Evolutionary conservation across 306 rosid species (phyloP), one percentile per base, ranked within the genome.

Genomic region (Elaeagnus macrophylla): DNA sequence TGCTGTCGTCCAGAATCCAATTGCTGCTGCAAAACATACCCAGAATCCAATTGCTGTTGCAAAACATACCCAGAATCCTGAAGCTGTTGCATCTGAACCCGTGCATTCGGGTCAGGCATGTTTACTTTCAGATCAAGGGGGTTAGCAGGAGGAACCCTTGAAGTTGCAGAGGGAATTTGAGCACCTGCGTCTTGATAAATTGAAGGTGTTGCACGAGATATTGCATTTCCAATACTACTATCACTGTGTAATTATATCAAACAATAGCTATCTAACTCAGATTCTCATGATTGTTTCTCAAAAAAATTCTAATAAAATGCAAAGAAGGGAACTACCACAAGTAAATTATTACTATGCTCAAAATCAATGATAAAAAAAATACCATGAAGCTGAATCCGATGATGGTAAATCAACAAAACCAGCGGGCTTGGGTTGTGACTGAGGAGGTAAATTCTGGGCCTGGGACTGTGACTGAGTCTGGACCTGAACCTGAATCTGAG

Each of bases 341-440:
- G 36, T 36, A 5, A 16, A 10, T 50, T 32, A n/a, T 36, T 36
- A 9, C 6, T 38, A 12, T 8, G 7, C 19, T 39, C 7, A 1
- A 20, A 20, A 37, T 12, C 7, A 43, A 18, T 35, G 32, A 45
- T 43, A 12, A 12, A 49, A 51, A 48, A 17, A 35, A 48, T 57
- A 93, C 99, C 99, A 87, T 60, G 99, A 84, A 61, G 87, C 95
- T 14, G 96, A 93, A 77, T 93, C 99, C 10, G 96, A 95, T 15
- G 96, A 93, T 49, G 85, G 82, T 71, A 84, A 56, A 71, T 93
- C 99, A 59, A 40, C 43, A 53, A 64, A 67, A 1, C 78, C 86
- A 19, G 77, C 48, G n/a, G 94, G 71, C 75, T 82, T 86, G 36
- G 77, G 95, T 48, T 77, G 94, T 37, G 81, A 71, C 59, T 75